Conservation (phyloP, 2,329 filamentous ascomycete species). For the Epichloe gansuensis region DNA sequence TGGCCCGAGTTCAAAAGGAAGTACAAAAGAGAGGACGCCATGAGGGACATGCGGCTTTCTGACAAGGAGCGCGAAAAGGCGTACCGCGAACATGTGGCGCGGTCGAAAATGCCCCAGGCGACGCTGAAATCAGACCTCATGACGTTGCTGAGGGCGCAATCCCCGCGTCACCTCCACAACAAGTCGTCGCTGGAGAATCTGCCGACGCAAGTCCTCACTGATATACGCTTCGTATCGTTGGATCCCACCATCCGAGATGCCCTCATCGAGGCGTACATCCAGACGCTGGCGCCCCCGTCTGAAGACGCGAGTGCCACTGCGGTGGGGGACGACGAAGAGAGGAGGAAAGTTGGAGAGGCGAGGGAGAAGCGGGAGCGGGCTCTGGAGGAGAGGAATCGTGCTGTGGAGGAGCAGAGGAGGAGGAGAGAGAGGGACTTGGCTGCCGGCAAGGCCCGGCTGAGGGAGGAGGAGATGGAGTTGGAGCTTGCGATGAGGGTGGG, state of each 20-base stretch:
- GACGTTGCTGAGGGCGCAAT: conserved; percentile 48
- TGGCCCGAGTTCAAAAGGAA: conserved; percentile 96
- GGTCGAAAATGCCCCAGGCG: conserved; percentile 51
- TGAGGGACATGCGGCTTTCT: conserved; percentile 59
- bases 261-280: conserved; percentile 53
- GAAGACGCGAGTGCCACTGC: conserved; percentile 23
- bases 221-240: conserved; percentile 58
- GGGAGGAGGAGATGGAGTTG: conserved; percentile 55
- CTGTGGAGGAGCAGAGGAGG: conserved; percentile 50
- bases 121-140: conserved; percentile 58
- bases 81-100: conserved; percentile 61
- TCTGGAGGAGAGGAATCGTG: conserved; percentile 48
- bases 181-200: conserved; percentile 43
- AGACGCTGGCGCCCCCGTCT: conserved; percentile 44
- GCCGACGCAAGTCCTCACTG: conserved; percentile 48
- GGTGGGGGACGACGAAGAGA: conserved; percentile 37
- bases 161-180: conserved; percentile 45
- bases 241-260: conserved; percentile 47
- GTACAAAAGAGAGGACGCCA: conserved; percentile 64
- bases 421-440: conserved; percentile 45
- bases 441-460: conserved; percentile 45
- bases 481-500: conserved; percentile 56
- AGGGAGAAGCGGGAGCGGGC: conserved; percentile 51
- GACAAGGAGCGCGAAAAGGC: conserved; percentile 72
- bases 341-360: conserved; percentile 35